phyloP scores from a whole-genome alignment of 148 eudicot genomes.

The Talinum fruticosum region DNA sequence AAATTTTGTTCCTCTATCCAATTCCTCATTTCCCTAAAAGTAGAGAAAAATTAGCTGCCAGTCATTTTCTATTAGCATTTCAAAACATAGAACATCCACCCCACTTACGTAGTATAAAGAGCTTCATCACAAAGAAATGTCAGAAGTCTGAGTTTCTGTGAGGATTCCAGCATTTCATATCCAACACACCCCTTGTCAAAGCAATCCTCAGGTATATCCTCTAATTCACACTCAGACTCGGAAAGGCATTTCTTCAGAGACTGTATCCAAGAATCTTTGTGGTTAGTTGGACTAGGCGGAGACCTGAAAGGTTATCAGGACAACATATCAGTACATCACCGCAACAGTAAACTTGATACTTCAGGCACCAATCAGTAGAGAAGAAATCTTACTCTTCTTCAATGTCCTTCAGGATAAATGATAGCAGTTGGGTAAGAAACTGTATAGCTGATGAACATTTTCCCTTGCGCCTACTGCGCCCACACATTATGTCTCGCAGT shows the following conservation, averaged over 20 bases:
- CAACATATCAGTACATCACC: neutral
- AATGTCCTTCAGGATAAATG: conserved; percentile 43
- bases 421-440: conserved; percentile 57
- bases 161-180: conserved; percentile 56
- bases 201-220: conserved; percentile 41
- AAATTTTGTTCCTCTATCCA: conserved; percentile 67
- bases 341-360: neutral
- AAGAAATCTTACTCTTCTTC: conserved; percentile 45
- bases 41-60: neutral
- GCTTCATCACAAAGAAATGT: conserved; percentile 79
- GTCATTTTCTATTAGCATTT: neutral
- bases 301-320: conserved; percentile 30
- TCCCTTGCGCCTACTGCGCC: conserved; percentile 52
- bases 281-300: conserved; percentile 31
- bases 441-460: conserved; percentile 48
- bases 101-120: conserved; percentile 66
- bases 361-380: neutral
- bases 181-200: conserved; percentile 46
- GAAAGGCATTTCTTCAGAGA: conserved; percentile 45
- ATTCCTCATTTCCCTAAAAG: conserved; percentile 56
- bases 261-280: conserved; percentile 51
- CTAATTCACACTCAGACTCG: conserved; percentile 39
- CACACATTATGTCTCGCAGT: conserved; percentile 53
- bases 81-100: conserved; percentile 1
- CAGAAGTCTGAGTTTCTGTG: conserved; percentile 65